phyloP scores from a whole-genome alignment of 345 rosid genomes.

The Ceriops decandra region DNA sequence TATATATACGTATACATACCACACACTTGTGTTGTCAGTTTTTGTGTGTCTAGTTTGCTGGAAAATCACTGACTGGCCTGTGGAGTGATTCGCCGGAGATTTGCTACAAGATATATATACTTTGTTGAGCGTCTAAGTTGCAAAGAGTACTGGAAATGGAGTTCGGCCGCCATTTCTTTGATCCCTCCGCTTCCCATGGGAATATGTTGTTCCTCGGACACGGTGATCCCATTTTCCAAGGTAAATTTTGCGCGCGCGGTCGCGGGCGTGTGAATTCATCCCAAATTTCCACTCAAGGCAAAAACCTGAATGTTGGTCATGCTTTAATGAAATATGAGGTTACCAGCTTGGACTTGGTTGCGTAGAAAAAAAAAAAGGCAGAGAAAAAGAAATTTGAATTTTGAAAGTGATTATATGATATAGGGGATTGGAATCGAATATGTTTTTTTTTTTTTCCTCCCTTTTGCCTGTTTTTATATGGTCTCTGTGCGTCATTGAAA shows the following conservation, averaged over 20 bases:
- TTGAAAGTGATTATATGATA: too few relatives aligned
- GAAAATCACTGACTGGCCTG: not conserved
- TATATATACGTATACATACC: too few relatives aligned
- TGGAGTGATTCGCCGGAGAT: slow-evolving; percentile 9
- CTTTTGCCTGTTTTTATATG: too few relatives aligned
- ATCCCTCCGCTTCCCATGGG: slow-evolving; percentile 49
- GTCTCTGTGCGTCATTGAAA: too few relatives aligned
- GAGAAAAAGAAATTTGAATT: too few relatives aligned
- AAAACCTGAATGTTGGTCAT: too few relatives aligned
- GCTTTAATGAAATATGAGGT: too few relatives aligned
- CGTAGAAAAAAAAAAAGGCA: too few relatives aligned
- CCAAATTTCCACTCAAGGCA: too few relatives aligned
- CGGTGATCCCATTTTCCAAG: slow-evolving; percentile 47
- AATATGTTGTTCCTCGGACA: slow-evolving; percentile 63
- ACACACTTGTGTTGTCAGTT: not conserved
- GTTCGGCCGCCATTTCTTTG: slow-evolving; percentile 57
- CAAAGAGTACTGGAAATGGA: slow-evolving; percentile 40
- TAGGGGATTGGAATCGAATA: too few relatives aligned
- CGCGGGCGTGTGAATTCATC: not conserved
- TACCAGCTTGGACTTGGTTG: too few relatives aligned
- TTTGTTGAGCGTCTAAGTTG: not conserved
- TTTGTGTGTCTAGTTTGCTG: not conserved
- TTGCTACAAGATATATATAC: not conserved
- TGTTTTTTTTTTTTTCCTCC: too few relatives aligned
- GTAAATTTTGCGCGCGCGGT: slow-evolving; percentile 20